Conservation (phyloP, 2,329 filamentous ascomycete genomes). For the Colletotrichum chlorophyti region DNA sequence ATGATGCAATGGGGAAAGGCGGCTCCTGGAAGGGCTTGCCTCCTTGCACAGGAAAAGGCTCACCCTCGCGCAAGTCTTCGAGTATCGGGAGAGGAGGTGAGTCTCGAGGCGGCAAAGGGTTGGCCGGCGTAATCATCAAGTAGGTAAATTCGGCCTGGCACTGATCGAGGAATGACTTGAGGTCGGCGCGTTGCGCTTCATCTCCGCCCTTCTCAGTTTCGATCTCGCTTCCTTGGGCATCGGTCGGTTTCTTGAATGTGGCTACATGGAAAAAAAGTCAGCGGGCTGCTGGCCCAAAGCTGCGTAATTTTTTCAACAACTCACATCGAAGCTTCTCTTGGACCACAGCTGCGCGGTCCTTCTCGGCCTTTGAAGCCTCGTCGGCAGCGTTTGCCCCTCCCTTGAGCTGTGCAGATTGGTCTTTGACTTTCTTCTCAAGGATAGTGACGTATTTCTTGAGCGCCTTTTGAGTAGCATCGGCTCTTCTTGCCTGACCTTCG, state of each 20-base stretch:
- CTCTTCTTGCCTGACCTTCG: conserved; percentile 86
- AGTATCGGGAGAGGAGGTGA: conserved; percentile 64
- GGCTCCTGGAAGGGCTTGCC: conserved; percentile 44
- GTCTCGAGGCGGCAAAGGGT: conserved; percentile 69
- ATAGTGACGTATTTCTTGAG: conserved; percentile 90
- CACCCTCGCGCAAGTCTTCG: conserved; percentile 65
- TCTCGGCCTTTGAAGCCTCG: conserved; percentile 51
- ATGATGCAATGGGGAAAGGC: conserved; percentile 34
- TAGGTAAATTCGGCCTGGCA: conserved; percentile 72
- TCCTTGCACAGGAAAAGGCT: conserved; percentile 52
- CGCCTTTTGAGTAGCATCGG: conserved; percentile 87
- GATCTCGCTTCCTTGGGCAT: conserved; percentile 53
- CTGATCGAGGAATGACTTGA: conserved; percentile 69
- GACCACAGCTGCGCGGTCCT: conserved; percentile 59
- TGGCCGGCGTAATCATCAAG: conserved; percentile 71
- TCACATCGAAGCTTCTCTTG: conserved; percentile 64
- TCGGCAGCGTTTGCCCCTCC: conserved; percentile 53
- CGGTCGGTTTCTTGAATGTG: conserved; percentile 30
- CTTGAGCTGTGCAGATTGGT: conserved; percentile 77
- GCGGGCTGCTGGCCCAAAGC: too few species aligned
- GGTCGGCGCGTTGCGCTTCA: conserved; percentile 57
- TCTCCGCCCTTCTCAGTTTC: conserved; percentile 54
- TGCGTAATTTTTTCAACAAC: conserved; percentile 23
- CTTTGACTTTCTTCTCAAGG: conserved; percentile 86
- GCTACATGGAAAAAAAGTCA: conserved; percentile 10